Evolutionary conservation across 305 asterid species (phyloP), one percentile per base, ranked within the genome.

Genomic region (Andrographis paniculata): DNA sequence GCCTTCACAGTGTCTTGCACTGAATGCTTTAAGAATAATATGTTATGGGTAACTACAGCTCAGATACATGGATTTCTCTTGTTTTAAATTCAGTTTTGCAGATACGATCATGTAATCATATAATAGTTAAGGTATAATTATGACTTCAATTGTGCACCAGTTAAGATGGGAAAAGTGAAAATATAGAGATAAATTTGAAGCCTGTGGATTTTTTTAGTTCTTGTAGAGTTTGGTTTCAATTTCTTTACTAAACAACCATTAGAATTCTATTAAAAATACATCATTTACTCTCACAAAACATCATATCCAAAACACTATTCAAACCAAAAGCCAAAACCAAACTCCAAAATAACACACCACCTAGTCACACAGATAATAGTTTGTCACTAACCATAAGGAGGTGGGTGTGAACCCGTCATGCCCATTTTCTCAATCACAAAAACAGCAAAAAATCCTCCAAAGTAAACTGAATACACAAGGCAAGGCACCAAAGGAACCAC

Each of bases 361-460:
- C n/a, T n/a, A n/a, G n/a, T n/a, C n/a, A n/a, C n/a, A n/a, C n/a
- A n/a, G n/a, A n/a, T n/a, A n/a, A n/a, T n/a, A n/a, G n/a, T n/a
- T n/a, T n/a, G n/a, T n/a, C 12, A 71, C 96, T 66, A 53, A 92
- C 99, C 99, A 62, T 77, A 79, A 21, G 96, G 99, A 57, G 91
- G 94, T 53, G 99, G 94, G 66, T 49, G 75, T 30, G 99, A 77
- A 73, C 96, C 99, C 37, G 72, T 51, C 96, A 84, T 84, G 73
- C 99, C 95, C 94, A 84, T 74, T 81, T 92, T 92, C 81, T 92
- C 96, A 16, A 84, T 81, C 78, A 92, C 42, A 69, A 92, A 92
- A 39, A 60, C 56, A 33, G 59, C 78, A 53, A 87, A 80, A 67
- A 92, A 77, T 66, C 99, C 99, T 3, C 96, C 96, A 60, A 84